Base-by-base conservation (phyloP, 140 eudicot species). In the Stevia rebaudiana region DNA sequence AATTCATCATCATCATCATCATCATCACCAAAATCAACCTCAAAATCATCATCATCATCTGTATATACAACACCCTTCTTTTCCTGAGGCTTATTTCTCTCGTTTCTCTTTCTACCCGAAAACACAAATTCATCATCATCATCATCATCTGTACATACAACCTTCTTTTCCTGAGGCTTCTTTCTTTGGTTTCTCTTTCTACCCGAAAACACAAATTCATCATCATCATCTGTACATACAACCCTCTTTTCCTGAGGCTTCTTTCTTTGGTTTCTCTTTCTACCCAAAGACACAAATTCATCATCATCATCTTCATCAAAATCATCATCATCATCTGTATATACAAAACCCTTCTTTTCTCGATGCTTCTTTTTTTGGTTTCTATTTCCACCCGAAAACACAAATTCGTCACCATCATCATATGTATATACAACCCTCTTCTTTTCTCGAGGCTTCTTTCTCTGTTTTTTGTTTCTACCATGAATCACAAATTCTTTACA, bases 101-200 rank as follows among this genome's bases (percentile, higher is more conserved):
- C 46, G 44, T 71, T 80, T 60, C 57, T 70, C 73, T 75, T 82
- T 47, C 43, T 64, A 63, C 48, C 48, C 25, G 70, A 57, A 65
- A 48, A 56, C 49, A 52, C 35, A 40, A 39, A 39, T 23, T 39
- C 54, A 8, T 13, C 39, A n/a, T 55, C 55, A 8, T 37, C 63
- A 56, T 61, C 53, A 2, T 47, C 66, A n/a, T 57, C 63, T n/a
- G n/a, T n/a, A n/a, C n/a, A n/a, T n/a, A 40, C 25, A 53, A 39
- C 44, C 65, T 4, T 28, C 33, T 28, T 28, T 28, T 28, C 33
- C 33, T 1, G 2, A 28, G 33, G 33, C 33, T 28, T 28, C 2
- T 28, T 28, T 28, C 4, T 4, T 4, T 4, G 33, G 33, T 28
- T 28, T 1, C 3, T 1, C 4, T 28, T 2, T 4, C 4, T 28